Conservation (phyloP, 2,329 filamentous ascomycete genomes). For the Diplodia sapinea region DNA sequence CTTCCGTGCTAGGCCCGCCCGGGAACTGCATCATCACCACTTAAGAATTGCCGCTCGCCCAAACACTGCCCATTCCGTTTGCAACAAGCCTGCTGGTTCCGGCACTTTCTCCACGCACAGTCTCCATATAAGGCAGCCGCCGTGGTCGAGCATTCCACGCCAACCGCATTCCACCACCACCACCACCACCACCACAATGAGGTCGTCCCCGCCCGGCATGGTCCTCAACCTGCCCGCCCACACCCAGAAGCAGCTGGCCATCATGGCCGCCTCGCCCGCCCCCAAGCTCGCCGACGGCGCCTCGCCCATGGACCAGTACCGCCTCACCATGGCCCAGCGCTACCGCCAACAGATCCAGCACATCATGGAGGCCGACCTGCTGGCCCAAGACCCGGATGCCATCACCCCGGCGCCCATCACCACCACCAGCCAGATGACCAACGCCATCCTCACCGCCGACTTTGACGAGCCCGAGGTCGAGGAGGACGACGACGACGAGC, state of each 20-base stretch:
- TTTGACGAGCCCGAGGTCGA: slow-evolving; percentile 14
- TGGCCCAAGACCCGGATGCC: slow-evolving; percentile 20
- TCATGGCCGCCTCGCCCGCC: slow-evolving; percentile 17
- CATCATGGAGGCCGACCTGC: slow-evolving; percentile 26
- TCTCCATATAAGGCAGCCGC: background rate
- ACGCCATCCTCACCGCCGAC: background rate
- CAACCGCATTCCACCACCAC: background rate
- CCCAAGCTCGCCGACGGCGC: background rate
- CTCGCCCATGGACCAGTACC: slow-evolving; percentile 18
- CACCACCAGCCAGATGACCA: slow-evolving; percentile 18
- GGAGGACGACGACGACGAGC: slow-evolving; percentile 21
- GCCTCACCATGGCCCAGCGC: slow-evolving; percentile 20
- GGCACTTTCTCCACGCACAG: background rate
- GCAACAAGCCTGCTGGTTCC: slow-evolving; percentile 15
- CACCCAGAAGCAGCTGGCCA: slow-evolving; percentile 31
- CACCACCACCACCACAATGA: slow-evolving; percentile 10
- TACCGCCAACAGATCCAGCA: slow-evolving; percentile 28
- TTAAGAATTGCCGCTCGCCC: slow-evolving; percentile 9
- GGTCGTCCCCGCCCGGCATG: slow-evolving; percentile 13
- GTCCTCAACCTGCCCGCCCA: slow-evolving; percentile 26
- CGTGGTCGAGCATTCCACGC: background rate
- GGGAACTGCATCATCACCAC: background rate
- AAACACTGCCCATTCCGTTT: background rate
- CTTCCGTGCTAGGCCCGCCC: background rate
- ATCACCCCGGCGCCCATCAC: slow-evolving; percentile 16